These are phyloP conservation scores for Tetrastigma voinierianum DNA, from an alignment of 164 flowering plant genomes.

Conservation along the genomic window DNA sequence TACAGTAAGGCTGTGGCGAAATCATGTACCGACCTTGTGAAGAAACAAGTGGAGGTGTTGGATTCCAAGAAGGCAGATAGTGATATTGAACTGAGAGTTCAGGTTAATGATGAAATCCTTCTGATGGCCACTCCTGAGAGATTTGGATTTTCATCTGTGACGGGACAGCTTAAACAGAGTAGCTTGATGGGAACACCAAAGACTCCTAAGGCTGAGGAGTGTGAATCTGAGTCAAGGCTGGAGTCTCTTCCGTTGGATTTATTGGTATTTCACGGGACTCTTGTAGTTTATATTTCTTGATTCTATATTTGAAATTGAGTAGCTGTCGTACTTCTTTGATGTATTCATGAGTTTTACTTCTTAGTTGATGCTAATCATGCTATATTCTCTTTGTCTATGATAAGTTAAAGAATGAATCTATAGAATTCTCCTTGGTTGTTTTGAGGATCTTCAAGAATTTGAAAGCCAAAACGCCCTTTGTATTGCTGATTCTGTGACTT, in stretches of 20 bases:
- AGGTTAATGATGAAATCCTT: constrained; percentile 31
- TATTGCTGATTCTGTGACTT: neutral
- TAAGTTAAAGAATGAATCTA: too few relatives aligned
- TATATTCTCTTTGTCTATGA: too few relatives aligned
- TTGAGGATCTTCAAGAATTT: too few relatives aligned
- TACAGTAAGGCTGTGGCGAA: constrained; percentile 45
- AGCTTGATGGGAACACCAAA: constrained; percentile 59
- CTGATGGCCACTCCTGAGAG: constrained; percentile 49
- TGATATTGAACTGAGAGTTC: constrained; percentile 19
- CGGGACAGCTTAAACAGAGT: constrained; percentile 29
- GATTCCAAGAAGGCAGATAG: constrained; percentile 33
- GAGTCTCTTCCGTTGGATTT: constrained; percentile 93
- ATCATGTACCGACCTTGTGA: constrained; percentile 76
- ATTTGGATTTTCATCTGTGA: constrained; percentile 19
- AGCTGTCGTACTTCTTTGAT: too few relatives aligned
- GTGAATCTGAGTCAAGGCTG: constrained; percentile 71
- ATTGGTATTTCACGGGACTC: constrained; percentile 46
- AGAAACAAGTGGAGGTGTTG: constrained; percentile 62
- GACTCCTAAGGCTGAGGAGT: constrained; percentile 48
- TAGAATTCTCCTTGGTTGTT: too few relatives aligned
- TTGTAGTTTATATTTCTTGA: neutral
- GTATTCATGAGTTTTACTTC: too few relatives aligned
- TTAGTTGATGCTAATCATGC: too few relatives aligned
- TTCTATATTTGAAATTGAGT: neutral
- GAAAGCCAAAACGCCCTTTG: neutral